Evolutionary conservation across 495 filamentous ascomycete genomes (phyloP), one percentile per base, ranked within the genome.

Genomic region (Mytilinidion resinicola): DNA sequence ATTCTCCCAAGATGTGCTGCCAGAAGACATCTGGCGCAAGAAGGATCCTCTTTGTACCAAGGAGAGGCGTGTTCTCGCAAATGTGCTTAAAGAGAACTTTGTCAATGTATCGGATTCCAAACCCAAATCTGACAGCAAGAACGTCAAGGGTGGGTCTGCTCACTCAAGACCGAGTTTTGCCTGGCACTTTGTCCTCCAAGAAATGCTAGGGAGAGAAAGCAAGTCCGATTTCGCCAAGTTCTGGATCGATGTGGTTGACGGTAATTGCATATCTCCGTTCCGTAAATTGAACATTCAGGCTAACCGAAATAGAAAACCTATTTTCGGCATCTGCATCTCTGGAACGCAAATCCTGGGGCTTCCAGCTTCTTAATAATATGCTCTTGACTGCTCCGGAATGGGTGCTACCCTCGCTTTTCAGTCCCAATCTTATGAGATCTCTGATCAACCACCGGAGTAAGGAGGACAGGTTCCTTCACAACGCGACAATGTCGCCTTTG

Each of bases 241-340:
- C 65, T 98, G 93, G 93, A 82, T 82, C n/a, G 83, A 88, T 19
- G 83, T 86, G 59, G 87, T 97, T 56, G 93, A 96, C 71, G 82
- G 85, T 89, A 69, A 80, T 86, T 80, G 51, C 39, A 52, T 55
- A 20, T 25, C 9, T 33, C 15, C 21, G 7, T 12, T 4, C n/a
- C 5, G 9, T 30, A 1, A 37, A 25, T 9, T 38, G 21, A 4
- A 36, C 4, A 20, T 34, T 6, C n/a, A 12, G 9, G 35, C 58
- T 64, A 33, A 64, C 41, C 19, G 25, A 20, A 10, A 6, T 53
- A 91, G 90, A 91, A 66, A 83, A 85, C 33, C 75, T 96, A 8
- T 96, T 96, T 67, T 83, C 87, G 25, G 78, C 85, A 51, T 80
- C 80, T 15, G 83, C 91, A 10, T 96, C 91, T 0, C 82, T 88